Conservation (phyloP, 306 rosid species). For the Cyamopsis tetragonoloba region DNA sequence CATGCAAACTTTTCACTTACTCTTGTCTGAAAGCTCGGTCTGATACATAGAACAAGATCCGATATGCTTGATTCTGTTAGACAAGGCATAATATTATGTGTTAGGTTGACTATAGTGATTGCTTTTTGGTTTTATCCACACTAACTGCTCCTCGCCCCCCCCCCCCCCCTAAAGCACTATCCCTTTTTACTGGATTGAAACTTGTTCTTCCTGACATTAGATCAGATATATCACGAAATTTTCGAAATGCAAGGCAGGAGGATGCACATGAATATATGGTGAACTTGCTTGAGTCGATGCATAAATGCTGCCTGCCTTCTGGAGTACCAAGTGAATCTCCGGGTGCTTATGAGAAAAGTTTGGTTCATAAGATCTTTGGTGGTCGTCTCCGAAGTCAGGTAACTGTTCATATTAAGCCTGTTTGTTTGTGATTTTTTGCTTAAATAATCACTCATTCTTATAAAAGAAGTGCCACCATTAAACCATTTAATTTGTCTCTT, state of each 20-base stretch:
- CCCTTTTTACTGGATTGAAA: background rate
- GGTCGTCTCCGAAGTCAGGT: constrained; percentile 97
- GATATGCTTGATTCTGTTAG: background rate
- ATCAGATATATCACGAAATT: constrained; percentile 88
- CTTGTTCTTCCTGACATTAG: constrained; percentile 49
- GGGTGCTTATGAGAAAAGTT: constrained; percentile 90
- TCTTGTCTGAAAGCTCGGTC: background rate
- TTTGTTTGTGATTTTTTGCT: too few species aligned
- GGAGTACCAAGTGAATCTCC: constrained; percentile 95
- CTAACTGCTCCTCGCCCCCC: background rate
- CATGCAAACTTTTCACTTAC: background rate
- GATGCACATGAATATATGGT: constrained; percentile 99
- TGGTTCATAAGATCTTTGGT: constrained; percentile 94
- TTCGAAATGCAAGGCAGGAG: constrained; percentile 83
- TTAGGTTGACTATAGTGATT: background rate
- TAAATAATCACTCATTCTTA: too few species aligned
- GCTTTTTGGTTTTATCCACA: background rate
- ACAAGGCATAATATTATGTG: background rate
- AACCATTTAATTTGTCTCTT: too few species aligned
- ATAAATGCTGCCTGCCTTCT: constrained; percentile 91
- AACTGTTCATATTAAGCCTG: constrained; percentile 15
- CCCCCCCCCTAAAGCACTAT: background rate
- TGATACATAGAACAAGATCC: background rate
- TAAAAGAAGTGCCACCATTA: too few species aligned
- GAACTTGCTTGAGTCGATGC: constrained; percentile 96